Evolutionary conservation across 192 early-diverging fungal species (phyloP).

Genomic region (Thoreauomyces humboldtii): DNA sequence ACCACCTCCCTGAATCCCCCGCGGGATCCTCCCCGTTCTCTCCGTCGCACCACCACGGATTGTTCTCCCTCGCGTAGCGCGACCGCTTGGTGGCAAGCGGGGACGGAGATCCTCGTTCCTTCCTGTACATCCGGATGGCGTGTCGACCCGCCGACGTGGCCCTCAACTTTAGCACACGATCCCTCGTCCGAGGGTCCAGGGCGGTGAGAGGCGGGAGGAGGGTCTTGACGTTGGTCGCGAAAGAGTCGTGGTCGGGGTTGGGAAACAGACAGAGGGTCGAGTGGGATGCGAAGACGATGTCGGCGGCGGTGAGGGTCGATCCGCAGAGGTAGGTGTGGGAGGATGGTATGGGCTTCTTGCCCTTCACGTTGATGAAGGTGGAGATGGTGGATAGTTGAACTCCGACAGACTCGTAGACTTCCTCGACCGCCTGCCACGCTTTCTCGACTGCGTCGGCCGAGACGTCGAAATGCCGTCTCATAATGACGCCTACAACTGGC

Average conservation of each 20-base stretch:
- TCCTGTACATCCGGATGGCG: constrained; percentile 40
- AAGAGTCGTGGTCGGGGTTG: constrained; percentile 29
- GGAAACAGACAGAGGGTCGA: constrained; percentile 39
- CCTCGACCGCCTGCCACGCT: constrained; percentile 32
- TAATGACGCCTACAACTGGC: constrained; percentile 24
- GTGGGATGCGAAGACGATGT: constrained; percentile 42
- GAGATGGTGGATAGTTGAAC: constrained; percentile 8
- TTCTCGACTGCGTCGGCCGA: not conserved
- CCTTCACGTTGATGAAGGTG: not conserved
- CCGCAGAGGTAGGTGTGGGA: constrained; percentile 26
- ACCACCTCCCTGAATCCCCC: not conserved
- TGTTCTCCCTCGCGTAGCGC: constrained; percentile 16
- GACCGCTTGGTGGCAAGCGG: not conserved
- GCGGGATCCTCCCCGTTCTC: constrained; percentile 9
- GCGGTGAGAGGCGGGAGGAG: constrained; percentile 28
- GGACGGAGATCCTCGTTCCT: constrained; percentile 21
- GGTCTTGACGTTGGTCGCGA: constrained; percentile 4
- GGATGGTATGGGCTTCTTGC: not conserved
- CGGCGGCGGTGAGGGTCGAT: constrained; percentile 41
- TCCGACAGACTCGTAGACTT: constrained; percentile 24
- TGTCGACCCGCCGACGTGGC: constrained; percentile 33
- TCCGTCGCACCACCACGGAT: constrained; percentile 33
- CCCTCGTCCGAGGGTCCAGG: constrained; percentile 17
- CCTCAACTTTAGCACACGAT: constrained; percentile 21
- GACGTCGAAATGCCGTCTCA: constrained; percentile 10